Conservation (phyloP, 257 asterid species). For the Gentiana dahurica region DNA sequence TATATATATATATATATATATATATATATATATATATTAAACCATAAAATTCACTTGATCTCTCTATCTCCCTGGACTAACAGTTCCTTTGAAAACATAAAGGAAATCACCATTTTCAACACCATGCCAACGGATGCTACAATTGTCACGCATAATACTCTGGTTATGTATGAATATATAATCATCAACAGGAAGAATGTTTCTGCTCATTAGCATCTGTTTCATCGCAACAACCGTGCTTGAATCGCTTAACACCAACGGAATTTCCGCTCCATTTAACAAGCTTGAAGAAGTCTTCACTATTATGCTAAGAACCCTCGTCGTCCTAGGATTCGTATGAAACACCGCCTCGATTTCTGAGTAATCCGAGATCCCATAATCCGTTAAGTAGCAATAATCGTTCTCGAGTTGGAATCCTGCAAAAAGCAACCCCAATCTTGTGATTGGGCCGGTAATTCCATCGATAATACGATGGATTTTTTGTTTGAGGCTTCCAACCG, state of each 20-base stretch:
- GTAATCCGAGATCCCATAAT: conserved; percentile 31
- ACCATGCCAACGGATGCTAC: conserved; percentile 81
- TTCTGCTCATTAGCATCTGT: conserved; percentile 28
- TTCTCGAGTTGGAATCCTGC: conserved; percentile 46
- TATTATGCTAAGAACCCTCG: conserved; percentile 30
- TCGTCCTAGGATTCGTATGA: conserved; percentile 21
- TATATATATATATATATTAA: too few relatives aligned
- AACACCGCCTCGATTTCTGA: conserved; percentile 41
- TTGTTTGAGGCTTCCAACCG: conserved; percentile 60
- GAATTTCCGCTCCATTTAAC: conserved; percentile 44
- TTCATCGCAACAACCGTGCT: conserved; percentile 36
- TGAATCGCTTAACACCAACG: conserved; percentile 46
- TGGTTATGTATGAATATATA: conserved; percentile 74
- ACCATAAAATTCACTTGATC: too few relatives aligned
- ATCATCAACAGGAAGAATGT: conserved; percentile 52
- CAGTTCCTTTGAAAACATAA: conserved; percentile 63
- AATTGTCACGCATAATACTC: conserved; percentile 56
- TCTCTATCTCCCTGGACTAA: conserved; percentile 16
- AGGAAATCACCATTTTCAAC: conserved; percentile 56
- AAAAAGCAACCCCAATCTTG: conserved; percentile 41
- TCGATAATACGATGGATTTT: conserved; percentile 65
- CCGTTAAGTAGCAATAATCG: conserved; percentile 31
- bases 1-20: too few relatives aligned
- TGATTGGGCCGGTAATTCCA: conserved; percentile 21
- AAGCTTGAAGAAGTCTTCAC: conserved; percentile 59